Evolutionary conservation across 108 stramenopile genomes (phyloP).

Genomic region (Skeletonema menzelii): DNA sequence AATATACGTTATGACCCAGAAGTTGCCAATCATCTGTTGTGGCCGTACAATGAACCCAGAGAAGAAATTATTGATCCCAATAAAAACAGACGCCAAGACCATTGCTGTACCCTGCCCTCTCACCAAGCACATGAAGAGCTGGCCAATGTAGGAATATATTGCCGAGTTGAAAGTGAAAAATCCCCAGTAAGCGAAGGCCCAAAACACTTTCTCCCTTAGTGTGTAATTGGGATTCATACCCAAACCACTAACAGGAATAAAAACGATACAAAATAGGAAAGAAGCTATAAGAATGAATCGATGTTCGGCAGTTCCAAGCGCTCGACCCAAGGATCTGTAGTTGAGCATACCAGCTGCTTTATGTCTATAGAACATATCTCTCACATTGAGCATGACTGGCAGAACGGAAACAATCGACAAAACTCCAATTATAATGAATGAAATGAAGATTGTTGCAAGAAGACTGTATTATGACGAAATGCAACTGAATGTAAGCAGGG

Average conservation of each 20-base stretch:
- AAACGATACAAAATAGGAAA: slow-evolving; percentile 29
- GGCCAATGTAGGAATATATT: slow-evolving; percentile 44
- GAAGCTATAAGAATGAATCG: slow-evolving; percentile 34
- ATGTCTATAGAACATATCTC: slow-evolving; percentile 65
- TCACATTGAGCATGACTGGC: slow-evolving; percentile 49
- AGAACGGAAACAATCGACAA: slow-evolving; percentile 41
- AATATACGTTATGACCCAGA: slow-evolving; percentile 54
- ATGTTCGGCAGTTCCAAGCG: slow-evolving; percentile 48
- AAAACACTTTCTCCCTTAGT: background rate
- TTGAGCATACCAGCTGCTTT: slow-evolving; percentile 46
- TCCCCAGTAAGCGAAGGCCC: slow-evolving; percentile 28
- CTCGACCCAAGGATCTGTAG: slow-evolving; percentile 27
- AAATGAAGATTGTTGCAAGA: slow-evolving; percentile 51
- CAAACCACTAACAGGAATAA: slow-evolving; percentile 26
- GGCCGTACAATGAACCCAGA: slow-evolving; percentile 46
- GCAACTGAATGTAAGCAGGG: background rate
- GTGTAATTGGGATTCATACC: background rate
- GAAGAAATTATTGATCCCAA: slow-evolving; percentile 51
- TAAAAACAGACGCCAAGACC: slow-evolving; percentile 29
- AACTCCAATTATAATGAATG: slow-evolving; percentile 53
- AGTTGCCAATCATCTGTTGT: slow-evolving; percentile 41
- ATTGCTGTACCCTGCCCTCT: slow-evolving; percentile 36
- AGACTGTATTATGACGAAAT: background rate
- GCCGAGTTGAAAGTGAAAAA: slow-evolving; percentile 51
- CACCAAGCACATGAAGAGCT: slow-evolving; percentile 57